Evolutionary conservation across 2,329 filamentous ascomycete species (phyloP).

Genomic region (Fusarium liriodendri): DNA sequence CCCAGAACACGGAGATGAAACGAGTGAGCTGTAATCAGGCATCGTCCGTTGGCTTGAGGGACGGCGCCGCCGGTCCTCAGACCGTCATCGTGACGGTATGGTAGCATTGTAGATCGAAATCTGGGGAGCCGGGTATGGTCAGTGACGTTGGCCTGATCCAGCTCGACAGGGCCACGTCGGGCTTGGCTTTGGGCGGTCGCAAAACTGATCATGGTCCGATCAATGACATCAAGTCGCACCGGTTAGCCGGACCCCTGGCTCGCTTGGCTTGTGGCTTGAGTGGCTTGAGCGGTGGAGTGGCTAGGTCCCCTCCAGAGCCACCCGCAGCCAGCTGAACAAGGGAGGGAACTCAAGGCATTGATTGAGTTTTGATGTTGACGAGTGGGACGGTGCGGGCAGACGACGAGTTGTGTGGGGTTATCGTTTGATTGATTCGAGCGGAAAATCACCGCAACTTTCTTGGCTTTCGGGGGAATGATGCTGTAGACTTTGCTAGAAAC

Average conservation of each 20-base stretch:
- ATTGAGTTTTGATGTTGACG: slow-evolving; percentile 13
- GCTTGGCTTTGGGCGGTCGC: slow-evolving; percentile 21
- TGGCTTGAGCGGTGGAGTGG: slow-evolving; percentile 31
- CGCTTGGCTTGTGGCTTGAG: slow-evolving; percentile 34
- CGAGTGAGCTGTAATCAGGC: neutral
- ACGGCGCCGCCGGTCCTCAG: neutral
- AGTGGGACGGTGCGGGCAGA: slow-evolving; percentile 20
- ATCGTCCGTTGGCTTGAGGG: neutral
- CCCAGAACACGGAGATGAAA: slow-evolving; percentile 8
- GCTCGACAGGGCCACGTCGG: slow-evolving; percentile 29
- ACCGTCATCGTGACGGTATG: slow-evolving; percentile 23
- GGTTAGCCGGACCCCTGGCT: slow-evolving; percentile 29
- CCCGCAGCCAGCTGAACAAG: slow-evolving; percentile 41
- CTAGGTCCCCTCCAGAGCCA: slow-evolving; percentile 32
- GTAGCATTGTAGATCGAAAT: slow-evolving; percentile 14
- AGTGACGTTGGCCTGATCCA: slow-evolving; percentile 29
- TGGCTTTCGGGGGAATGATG: slow-evolving; percentile 4
- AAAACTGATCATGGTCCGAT: slow-evolving; percentile 33
- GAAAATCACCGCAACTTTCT: slow-evolving; percentile 13
- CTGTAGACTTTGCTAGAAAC: slow-evolving; percentile 23
- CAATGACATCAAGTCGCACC: slow-evolving; percentile 42
- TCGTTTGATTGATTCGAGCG: neutral
- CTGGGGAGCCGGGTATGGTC: slow-evolving; percentile 7
- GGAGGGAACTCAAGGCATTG: slow-evolving; percentile 7
- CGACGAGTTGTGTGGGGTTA: slow-evolving; percentile 22